phyloP scores from a whole-genome alignment of 2,329 filamentous ascomycete genomes.

The Microsporum ferrugineum region DNA sequence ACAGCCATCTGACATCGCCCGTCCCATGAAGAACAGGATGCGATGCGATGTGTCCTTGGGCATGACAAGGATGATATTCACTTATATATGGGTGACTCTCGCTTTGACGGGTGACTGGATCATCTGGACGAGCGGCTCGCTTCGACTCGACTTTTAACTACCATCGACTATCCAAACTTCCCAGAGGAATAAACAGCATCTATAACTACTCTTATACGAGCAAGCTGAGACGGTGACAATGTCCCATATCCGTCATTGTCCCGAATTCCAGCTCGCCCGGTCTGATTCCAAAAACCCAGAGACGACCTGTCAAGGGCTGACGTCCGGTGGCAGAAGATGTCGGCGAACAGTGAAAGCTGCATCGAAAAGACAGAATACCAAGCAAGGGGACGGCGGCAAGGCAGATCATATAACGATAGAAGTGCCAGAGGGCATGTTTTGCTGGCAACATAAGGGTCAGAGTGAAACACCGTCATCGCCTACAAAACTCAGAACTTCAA shows the following conservation, averaged over 20 bases:
- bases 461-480: constrained; percentile 31
- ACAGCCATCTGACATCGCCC: neutral
- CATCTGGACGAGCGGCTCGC: no score
- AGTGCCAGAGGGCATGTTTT: constrained; percentile 50
- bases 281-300: constrained; percentile 75
- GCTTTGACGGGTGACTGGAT: no score
- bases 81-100: neutral
- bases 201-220: neutral
- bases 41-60: no score
- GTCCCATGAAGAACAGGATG: neutral
- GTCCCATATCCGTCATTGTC: constrained; percentile 60
- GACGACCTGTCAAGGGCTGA: constrained; percentile 81
- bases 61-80: neutral
- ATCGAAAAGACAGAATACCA: constrained; percentile 22
- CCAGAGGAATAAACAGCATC: neutral
- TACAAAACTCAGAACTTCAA: constrained; percentile 40
- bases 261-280: constrained; percentile 66
- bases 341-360: constrained; percentile 51
- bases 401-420: constrained; percentile 17
- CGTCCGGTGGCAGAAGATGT: constrained; percentile 69
- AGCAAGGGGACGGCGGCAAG: constrained; percentile 16
- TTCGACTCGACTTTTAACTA: no score
- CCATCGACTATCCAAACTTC: neutral
- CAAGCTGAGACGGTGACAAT: constrained; percentile 30
- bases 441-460: constrained; percentile 93